Evolutionary conservation across 164 flowering plant species (phyloP).

Genomic region (Platanus orientalis): DNA sequence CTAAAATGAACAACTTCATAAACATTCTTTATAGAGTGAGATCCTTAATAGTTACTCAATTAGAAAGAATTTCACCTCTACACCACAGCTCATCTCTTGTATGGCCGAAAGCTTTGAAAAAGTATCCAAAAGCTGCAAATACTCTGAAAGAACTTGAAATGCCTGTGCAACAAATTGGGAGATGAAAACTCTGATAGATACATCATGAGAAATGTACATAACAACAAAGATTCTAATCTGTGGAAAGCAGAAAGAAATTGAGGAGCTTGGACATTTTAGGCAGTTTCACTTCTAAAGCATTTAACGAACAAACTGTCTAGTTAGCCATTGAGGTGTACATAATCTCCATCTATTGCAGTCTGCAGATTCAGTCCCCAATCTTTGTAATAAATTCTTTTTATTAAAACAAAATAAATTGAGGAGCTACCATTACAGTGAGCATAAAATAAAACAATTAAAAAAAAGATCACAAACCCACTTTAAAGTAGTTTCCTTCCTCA

Average conservation of each 20-base stretch:
- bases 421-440: background rate
- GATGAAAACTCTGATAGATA: background rate
- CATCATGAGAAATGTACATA: background rate
- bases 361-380: too few species aligned
- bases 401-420: background rate
- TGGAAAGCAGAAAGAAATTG: background rate
- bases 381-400: too few species aligned
- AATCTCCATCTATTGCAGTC: too few species aligned
- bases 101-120: slow-evolving; percentile 73
- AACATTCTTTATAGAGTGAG: background rate
- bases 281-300: too few species aligned
- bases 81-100: slow-evolving; percentile 93
- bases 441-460: slow-evolving; percentile 3
- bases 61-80: slow-evolving; percentile 57
- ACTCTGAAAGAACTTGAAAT: slow-evolving; percentile 93
- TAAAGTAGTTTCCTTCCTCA: slow-evolving; percentile 80
- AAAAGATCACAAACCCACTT: slow-evolving; percentile 37
- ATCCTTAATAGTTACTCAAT: background rate
- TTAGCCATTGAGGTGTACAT: too few species aligned
- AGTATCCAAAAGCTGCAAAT: slow-evolving; percentile 88
- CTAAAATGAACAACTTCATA: background rate
- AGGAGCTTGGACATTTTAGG: too few species aligned
- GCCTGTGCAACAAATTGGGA: slow-evolving; percentile 46
- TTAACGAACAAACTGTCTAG: too few species aligned
- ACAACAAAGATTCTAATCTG: background rate